phyloP scores from a whole-genome alignment of 176 grass and related monocot species.

The Neostapfia colusana region DNA sequence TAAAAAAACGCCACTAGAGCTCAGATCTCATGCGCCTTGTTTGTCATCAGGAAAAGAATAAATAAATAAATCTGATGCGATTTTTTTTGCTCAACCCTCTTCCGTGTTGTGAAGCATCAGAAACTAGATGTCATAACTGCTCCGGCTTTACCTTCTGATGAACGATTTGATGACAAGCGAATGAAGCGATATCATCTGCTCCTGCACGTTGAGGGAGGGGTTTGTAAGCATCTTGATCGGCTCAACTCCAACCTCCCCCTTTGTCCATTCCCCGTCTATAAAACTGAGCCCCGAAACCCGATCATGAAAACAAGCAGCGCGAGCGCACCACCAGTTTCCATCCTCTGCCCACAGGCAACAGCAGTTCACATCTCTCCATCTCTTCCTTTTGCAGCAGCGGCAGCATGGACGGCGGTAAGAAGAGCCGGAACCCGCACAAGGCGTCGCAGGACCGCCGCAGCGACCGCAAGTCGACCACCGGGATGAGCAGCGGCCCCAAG shows the following conservation, averaged over 20 bases:
- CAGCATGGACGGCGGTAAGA: slow-evolving; percentile 69
- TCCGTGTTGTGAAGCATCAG: no score
- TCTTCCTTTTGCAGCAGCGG: background rate
- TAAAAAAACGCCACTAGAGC: no score
- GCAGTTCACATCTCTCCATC: background rate
- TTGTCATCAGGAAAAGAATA: no score
- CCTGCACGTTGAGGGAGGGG: background rate
- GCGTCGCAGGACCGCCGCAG: slow-evolving; percentile 39
- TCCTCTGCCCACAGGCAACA: background rate
- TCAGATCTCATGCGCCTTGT: no score
- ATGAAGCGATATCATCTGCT: background rate
- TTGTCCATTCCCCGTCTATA: background rate
- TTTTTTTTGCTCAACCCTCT: no score
- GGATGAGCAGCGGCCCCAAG: slow-evolving; percentile 81
- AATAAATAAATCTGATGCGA: no score
- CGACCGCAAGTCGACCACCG: slow-evolving; percentile 74
- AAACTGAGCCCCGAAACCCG: background rate
- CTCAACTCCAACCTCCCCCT: background rate
- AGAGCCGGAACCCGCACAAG: slow-evolving; percentile 40
- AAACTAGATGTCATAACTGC: background rate
- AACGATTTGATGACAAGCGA: background rate
- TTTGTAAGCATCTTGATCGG: slow-evolving; percentile 8
- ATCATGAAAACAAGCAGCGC: slow-evolving; percentile 17
- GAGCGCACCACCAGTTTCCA: background rate
- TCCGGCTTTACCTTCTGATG: background rate